These are phyloP conservation scores for Chaetomiaceae sp. DNA, from an alignment of 2,329 filamentous ascomycete species.

Conservation along the genomic window DNA sequence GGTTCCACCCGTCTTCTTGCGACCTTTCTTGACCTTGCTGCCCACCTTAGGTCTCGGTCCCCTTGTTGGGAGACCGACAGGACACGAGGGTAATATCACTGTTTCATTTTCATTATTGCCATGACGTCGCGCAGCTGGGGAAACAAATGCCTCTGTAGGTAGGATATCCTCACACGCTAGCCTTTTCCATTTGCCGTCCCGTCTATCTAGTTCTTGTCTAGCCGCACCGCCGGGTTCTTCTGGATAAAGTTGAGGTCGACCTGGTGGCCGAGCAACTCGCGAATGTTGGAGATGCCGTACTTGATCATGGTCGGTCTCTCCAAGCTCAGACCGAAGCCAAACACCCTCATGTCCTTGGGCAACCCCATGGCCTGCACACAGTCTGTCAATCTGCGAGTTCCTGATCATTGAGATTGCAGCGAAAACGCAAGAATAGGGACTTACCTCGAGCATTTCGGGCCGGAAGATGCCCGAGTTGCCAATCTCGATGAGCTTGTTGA, in stretches of 20 bases:
- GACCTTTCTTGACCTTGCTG: background rate
- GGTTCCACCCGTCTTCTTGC: background rate
- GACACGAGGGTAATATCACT: too few species aligned
- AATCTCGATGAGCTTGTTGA: constrained; percentile 92
- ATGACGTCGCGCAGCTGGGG: background rate
- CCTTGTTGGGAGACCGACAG: background rate
- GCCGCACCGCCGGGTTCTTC: constrained; percentile 80
- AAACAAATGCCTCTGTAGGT: too few species aligned
- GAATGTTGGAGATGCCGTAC: constrained; percentile 83
- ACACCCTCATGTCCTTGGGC: constrained; percentile 77
- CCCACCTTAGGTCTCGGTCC: too few species aligned
- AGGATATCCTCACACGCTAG: background rate
- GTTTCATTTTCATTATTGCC: too few species aligned
- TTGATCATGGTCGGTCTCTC: constrained; percentile 99
- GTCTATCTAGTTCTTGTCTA: constrained; percentile 70
- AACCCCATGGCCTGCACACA: constrained; percentile 10
- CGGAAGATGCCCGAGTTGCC: constrained; percentile 99
- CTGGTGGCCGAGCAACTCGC: constrained; percentile 89
- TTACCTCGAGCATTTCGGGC: constrained; percentile 76
- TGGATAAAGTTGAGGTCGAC: constrained; percentile 92
- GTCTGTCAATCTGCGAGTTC: background rate
- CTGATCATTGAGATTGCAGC: background rate
- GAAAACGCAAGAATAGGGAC: background rate
- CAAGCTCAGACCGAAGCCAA: constrained; percentile 86
- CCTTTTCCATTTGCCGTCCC: constrained; percentile 7